These are phyloP conservation scores for Agrocybe pediades DNA, from an alignment of 768 basidiomycete species.

Conservation along the genomic window DNA sequence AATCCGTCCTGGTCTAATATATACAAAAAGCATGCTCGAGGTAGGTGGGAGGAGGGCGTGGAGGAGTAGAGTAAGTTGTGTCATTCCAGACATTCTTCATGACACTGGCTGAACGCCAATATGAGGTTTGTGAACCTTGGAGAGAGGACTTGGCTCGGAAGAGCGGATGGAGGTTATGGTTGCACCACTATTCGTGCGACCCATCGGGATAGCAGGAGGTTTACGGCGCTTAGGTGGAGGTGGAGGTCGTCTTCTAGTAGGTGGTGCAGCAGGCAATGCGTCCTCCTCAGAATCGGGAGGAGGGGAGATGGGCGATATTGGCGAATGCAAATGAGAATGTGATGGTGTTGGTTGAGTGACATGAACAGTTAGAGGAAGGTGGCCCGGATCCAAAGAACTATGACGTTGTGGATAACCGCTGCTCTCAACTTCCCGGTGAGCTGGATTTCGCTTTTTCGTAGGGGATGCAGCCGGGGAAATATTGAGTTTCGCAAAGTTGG, in stretches of 20 bases:
- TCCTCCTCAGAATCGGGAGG: conserved; percentile 19
- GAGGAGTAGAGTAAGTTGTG: not conserved
- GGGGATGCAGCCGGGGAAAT: conserved; percentile 9
- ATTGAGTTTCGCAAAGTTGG: conserved; percentile 1
- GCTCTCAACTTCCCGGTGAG: conserved; percentile 7
- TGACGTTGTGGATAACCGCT: conserved; percentile 15
- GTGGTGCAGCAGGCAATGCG: conserved; percentile 17
- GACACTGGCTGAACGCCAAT: conserved; percentile 21
- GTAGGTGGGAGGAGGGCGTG: not conserved
- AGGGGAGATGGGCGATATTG: conserved; percentile 11
- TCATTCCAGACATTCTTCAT: not conserved
- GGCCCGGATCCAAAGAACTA: conserved; percentile 16
- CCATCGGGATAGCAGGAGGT: conserved; percentile 68
- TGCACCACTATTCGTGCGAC: conserved; percentile 48
- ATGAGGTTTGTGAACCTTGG: conserved; percentile 25
- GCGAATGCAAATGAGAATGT: conserved; percentile 1
- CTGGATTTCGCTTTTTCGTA: conserved; percentile 17
- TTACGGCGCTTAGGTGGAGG: conserved; percentile 73
- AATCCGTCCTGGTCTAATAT: not conserved
- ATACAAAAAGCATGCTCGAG: not conserved
- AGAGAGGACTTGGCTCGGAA: conserved; percentile 37
- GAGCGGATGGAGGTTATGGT: conserved; percentile 63
- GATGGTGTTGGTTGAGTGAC: conserved; percentile 7
- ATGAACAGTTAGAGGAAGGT: conserved; percentile 11
- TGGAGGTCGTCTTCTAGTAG: conserved; percentile 53